phyloP scores from a whole-genome alignment of 805 yeast genomes.

The Myxozyma geophila region DNA sequence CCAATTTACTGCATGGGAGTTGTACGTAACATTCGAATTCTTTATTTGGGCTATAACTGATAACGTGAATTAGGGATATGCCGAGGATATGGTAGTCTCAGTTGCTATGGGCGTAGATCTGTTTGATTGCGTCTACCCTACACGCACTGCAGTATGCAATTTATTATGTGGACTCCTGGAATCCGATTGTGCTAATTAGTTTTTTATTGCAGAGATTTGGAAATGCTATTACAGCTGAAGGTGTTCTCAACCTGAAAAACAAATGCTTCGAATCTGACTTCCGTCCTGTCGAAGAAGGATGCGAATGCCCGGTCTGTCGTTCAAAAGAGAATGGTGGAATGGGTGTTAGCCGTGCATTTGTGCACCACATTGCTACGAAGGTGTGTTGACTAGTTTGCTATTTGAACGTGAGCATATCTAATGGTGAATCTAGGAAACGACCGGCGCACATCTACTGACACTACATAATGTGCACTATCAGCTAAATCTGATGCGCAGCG shows the following conservation, averaged over 20 bases:
- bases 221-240: constrained; percentile 50
- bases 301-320: constrained; percentile 49
- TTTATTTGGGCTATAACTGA: neutral
- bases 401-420: neutral
- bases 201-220: constrained; percentile 48
- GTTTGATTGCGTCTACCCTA: constrained; percentile 55
- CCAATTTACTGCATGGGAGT: constrained; percentile 56
- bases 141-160: constrained; percentile 46
- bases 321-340: constrained; percentile 45
- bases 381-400: constrained; percentile 1
- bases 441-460: constrained; percentile 52
- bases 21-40: neutral
- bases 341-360: constrained; percentile 48
- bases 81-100: constrained; percentile 53
- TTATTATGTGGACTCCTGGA: neutral
- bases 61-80: constrained; percentile 45
- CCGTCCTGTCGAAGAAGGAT: constrained; percentile 48
- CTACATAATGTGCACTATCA: constrained; percentile 52
- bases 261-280: constrained; percentile 46
- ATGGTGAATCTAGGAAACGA: constrained; percentile 45
- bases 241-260: constrained; percentile 47
- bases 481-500: constrained; percentile 49
- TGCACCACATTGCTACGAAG: constrained; percentile 47
- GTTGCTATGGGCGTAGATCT: constrained; percentile 55
- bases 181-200: neutral